Conservation (phyloP, 164 flowering plant genomes). For the Sextonia rubra region DNA sequence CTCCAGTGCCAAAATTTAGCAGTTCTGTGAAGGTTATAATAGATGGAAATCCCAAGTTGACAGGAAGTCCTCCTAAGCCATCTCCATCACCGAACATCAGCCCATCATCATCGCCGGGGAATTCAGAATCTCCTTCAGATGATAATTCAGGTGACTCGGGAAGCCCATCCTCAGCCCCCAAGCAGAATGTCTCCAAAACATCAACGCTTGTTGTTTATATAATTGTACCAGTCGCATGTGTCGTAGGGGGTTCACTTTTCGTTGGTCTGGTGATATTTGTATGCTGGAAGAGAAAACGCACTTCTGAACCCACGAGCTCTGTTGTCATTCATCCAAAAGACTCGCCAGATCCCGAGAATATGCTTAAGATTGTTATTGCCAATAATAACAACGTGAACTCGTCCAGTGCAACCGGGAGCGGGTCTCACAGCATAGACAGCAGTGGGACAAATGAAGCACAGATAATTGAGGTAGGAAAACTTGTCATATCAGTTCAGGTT, state of each 20-base stretch:
- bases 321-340: conserved; percentile 54
- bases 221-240: conserved; percentile 24
- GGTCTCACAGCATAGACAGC: conserved; percentile 30
- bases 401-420: conserved; percentile 26
- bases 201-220: conserved; percentile 25
- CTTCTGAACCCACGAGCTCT: conserved; percentile 23
- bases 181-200: conserved; percentile 7
- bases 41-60: conserved; percentile 45
- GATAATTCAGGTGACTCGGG: background rate
- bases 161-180: background rate
- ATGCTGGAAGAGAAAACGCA: conserved; percentile 31
- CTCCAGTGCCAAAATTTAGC: conserved; percentile 60
- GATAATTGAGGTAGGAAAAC: conserved; percentile 12
- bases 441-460: conserved; percentile 29
- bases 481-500: conserved; percentile 7
- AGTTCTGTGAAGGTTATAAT: conserved; percentile 31
- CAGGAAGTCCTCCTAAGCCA: conserved; percentile 11
- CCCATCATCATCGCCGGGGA: background rate
- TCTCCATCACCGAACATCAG: conserved; percentile 10
- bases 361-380: conserved; percentile 45
- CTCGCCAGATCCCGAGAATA: conserved; percentile 43
- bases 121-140: background rate
- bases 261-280: conserved; percentile 14
- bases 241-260: conserved; percentile 19
- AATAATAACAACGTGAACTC: conserved; percentile 25